These are phyloP conservation scores for Medicago ruthenica DNA, from an alignment of 306 rosid genomes.

Conservation along the genomic window DNA sequence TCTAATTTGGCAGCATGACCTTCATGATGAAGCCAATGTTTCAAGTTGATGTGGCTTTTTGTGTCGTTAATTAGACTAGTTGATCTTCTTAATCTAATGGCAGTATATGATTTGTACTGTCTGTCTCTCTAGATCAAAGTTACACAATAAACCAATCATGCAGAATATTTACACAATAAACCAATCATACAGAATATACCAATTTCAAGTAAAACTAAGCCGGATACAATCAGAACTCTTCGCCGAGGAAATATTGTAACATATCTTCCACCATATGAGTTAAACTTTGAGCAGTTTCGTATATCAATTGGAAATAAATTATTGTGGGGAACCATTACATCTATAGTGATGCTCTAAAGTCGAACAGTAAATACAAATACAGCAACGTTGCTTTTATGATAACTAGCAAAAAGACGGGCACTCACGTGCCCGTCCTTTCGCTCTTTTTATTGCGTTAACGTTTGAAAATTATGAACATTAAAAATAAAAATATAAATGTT, in stretches of 20 bases:
- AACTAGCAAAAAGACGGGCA: too few relatives aligned
- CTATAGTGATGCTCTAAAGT: not conserved
- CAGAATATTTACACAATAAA: not conserved
- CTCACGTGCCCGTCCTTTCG: too few relatives aligned
- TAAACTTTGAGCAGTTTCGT: not conserved
- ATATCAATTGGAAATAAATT: conserved; percentile 1
- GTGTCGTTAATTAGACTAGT: not conserved
- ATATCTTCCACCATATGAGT: not conserved
- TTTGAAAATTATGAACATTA: too few relatives aligned
- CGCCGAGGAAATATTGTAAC: not conserved
- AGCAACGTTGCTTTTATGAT: not conserved
- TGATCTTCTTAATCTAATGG: not conserved
- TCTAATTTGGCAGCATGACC: not conserved
- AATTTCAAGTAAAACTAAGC: conserved; percentile 11
- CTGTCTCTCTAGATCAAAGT: conserved; percentile 1
- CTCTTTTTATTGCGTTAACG: too few relatives aligned
- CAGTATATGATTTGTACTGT: not conserved
- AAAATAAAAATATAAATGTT: too few relatives aligned
- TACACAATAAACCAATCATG: not conserved
- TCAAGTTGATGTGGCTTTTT: not conserved
- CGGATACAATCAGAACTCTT: not conserved
- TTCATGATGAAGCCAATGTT: not conserved
- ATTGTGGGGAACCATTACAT: conserved; percentile 19
- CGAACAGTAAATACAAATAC: not conserved
- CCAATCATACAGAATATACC: not conserved